Evolutionary conservation across 257 asterid genomes (phyloP).

Genomic region (Solanum corneliomulleri): DNA sequence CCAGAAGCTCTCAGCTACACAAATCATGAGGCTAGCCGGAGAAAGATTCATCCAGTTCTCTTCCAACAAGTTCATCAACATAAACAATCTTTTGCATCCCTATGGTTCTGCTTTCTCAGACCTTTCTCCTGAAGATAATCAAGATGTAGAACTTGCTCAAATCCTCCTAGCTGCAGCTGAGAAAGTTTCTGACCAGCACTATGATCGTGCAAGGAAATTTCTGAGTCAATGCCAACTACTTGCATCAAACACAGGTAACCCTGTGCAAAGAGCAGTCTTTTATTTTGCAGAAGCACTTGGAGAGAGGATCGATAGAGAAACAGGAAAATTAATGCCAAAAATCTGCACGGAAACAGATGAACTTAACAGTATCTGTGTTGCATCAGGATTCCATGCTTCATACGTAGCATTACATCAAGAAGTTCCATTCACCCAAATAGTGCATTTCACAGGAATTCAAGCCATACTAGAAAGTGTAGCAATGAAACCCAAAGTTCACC

Average conservation of each 20-base stretch:
- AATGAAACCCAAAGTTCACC: conserved; percentile 13
- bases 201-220: conserved; percentile 7
- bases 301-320: conserved; percentile 20
- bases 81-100: background rate
- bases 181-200: conserved; percentile 4
- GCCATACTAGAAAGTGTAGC: conserved; percentile 13
- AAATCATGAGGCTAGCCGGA: conserved; percentile 10
- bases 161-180: conserved; percentile 15
- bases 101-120: conserved; percentile 4
- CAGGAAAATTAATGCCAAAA: background rate
- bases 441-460: conserved; percentile 22
- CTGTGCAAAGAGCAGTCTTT: conserved; percentile 24
- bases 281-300: conserved; percentile 30
- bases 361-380: background rate
- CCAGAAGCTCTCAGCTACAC: conserved; percentile 2
- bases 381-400: background rate
- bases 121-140: background rate
- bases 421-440: conserved; percentile 17
- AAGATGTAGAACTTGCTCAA: conserved; percentile 11
- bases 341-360: background rate
- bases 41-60: conserved; percentile 12
- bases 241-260: conserved; percentile 17
- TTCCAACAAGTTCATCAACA: background rate
- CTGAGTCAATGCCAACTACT: conserved; percentile 7
- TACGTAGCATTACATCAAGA: conserved; percentile 2